Base-by-base conservation (phyloP, 768 basidiomycete species). In the Pulveroboletus sp. region DNA sequence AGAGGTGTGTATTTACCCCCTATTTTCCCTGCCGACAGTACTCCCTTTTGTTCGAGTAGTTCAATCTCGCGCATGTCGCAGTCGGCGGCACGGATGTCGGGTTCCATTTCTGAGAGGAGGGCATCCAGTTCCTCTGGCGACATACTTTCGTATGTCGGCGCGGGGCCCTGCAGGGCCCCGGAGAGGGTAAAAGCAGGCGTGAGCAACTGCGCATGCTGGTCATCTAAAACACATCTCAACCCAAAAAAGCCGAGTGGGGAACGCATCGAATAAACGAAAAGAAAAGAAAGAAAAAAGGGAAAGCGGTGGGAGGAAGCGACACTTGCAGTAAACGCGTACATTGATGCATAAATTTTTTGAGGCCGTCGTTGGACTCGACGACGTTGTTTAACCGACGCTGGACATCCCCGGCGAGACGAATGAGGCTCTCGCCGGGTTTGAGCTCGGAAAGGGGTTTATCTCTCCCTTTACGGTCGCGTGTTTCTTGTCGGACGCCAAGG, bases 11-110 rank as follows among this genome's bases (percentile, higher is more conserved):
- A 21, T 37, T 31, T 46, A 85, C 86, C 81, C 45, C 74, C 70
- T 2, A 92, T 78, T 55, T 82, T 85, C 5, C 89, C 89, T 0
- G 88, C 84, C 6, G 79, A 78, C 5, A 81, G 75, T 8, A 88
- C 82, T 31, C 86, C 87, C 55, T 81, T 86, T 59, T 77, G 76
- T 57, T 86, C 83, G 40, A 91, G 67, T 13, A 73, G 66, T 50
- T 83, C 82, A 30, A 93, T 87, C 61, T 91, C 89, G 33, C 77
- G 78, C 76, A 91, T 79, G 57, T 90, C 88, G 8, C 85, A 79
- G 57, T 92, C 90, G 9, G 88, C 89, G 30, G 82, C 79, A 28
- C 89, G 87, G 44, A 92, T 81, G 45, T 93, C 90, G 5, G 82
- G 78, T 56, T 91, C 90, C 82, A 92, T 86, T 60, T 93, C 89